Evolutionary conservation across 1,139 yeast genomes (phyloP), one percentile per base, ranked within the genome.

Genomic region (Yamadazyma diospyri): DNA sequence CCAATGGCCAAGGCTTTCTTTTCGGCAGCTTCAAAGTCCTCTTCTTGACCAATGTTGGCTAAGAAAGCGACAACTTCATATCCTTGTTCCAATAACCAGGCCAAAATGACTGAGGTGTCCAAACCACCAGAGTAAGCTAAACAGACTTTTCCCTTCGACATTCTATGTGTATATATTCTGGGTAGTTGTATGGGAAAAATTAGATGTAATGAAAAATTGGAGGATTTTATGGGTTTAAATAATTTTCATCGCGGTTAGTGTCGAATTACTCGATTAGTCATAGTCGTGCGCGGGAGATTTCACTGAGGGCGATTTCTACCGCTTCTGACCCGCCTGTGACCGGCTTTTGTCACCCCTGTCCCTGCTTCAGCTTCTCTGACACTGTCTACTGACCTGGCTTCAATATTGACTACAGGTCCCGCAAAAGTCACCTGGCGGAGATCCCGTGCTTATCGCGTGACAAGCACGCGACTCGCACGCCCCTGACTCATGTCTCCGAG

Each of bases 121-220:
- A 92, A 78, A 71, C 98, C 98, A 55, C 98, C 98, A 37, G 97
- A 92, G 72, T 92, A 92, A 37, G 98, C 98, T 64, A 92, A 81
- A 78, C 97, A 89, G 67, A 89, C 97, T 71, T 89, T 89, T 62
- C 97, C 97, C 69, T 89, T 89, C 40, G 94, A 82, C 96, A 88
- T 87, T 18, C 6, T 18, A 18, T 18, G 20, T 18, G 6, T n/a
- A n/a, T n/a, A n/a, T n/a, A n/a, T n/a, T n/a, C n/a, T n/a, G n/a
- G n/a, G n/a, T n/a, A n/a, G n/a, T n/a, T n/a, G 21, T 19, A 10
- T 6, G 19, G 16, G 19, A 18, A 5, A 11, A 8, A 18, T 18
- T 18, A 9, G 9, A 15, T n/a, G 16, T 18, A 17, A 7, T 43
- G 47, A 52, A 53, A 50, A 37, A 40, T 45, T 50, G 46, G 38